Evolutionary conservation across 495 filamentous ascomycete genomes (phyloP).

Genomic region (Aspergillus campestris): DNA sequence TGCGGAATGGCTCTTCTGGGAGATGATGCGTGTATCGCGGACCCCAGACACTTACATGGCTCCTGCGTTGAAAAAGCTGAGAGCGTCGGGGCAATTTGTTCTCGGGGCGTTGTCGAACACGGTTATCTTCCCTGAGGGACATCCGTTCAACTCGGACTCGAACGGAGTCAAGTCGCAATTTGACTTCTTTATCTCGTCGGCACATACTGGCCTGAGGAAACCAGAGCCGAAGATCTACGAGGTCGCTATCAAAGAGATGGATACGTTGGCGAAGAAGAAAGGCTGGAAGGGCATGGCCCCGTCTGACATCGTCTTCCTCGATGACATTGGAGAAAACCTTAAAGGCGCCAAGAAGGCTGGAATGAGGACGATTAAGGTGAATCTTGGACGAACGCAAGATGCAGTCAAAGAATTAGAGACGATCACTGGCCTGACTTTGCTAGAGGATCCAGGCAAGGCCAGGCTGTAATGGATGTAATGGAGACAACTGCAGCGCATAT

Average conservation of each 20-base stretch:
- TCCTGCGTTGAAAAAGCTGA: slow-evolving; percentile 66
- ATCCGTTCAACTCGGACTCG: slow-evolving; percentile 41
- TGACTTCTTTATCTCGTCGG: slow-evolving; percentile 75
- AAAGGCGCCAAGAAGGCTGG: slow-evolving; percentile 69
- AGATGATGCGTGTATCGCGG: slow-evolving; percentile 76
- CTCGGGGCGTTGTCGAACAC: slow-evolving; percentile 86
- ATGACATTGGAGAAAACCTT: slow-evolving; percentile 94
- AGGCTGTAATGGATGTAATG: slow-evolving; percentile 21
- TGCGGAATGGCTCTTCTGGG: slow-evolving; percentile 75
- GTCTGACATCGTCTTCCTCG: slow-evolving; percentile 74
- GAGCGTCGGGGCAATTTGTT: slow-evolving; percentile 54
- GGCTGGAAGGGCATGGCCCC: slow-evolving; percentile 49
- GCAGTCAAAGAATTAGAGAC: slow-evolving; percentile 64
- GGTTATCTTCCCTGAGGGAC: slow-evolving; percentile 64
- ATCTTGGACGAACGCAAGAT: slow-evolving; percentile 65
- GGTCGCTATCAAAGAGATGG: slow-evolving; percentile 55
- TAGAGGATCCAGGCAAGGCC: slow-evolving; percentile 36
- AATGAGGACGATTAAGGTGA: slow-evolving; percentile 76
- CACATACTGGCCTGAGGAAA: slow-evolving; percentile 83
- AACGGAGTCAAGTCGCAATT: slow-evolving; percentile 54
- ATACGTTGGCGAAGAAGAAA: slow-evolving; percentile 47
- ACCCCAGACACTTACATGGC: slow-evolving; percentile 78
- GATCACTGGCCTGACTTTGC: slow-evolving; percentile 46
- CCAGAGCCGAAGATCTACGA: slow-evolving; percentile 77
- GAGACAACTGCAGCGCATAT: too few relatives aligned